These are phyloP conservation scores for Cystobasidium ongulense DNA, from an alignment of 768 basidiomycete genomes.

Conservation along the genomic window DNA sequence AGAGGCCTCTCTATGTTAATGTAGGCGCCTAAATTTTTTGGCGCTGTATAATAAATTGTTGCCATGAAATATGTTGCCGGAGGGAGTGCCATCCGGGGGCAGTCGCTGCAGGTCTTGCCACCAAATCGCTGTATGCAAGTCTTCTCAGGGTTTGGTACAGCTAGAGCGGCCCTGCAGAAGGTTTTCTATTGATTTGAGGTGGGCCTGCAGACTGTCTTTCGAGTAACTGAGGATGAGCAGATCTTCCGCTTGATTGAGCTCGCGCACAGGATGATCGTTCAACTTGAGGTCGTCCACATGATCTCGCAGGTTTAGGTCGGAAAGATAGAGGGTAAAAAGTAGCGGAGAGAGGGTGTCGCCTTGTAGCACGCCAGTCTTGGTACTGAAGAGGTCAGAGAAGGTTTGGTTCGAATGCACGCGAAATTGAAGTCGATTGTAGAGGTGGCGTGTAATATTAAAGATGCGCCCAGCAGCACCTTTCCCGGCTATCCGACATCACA, in stretches of 20 bases:
- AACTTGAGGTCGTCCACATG: not conserved
- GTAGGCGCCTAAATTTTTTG: too few relatives aligned
- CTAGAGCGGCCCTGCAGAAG: not conserved
- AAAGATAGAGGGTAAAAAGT: not conserved
- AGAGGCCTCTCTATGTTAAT: too few relatives aligned
- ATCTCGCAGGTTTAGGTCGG: not conserved
- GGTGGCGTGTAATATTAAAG: constrained; percentile 2
- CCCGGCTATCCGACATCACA: not conserved
- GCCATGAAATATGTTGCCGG: not conserved
- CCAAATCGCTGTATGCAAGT: not conserved
- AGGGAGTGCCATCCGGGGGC: not conserved
- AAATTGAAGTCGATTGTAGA: not conserved
- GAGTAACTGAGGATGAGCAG: not conserved
- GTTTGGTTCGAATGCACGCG: not conserved
- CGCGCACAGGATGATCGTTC: not conserved
- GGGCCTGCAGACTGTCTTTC: not conserved
- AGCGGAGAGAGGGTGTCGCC: constrained; percentile 2
- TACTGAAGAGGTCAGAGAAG: not conserved
- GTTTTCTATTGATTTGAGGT: not conserved
- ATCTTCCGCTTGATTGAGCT: not conserved
- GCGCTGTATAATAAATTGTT: not conserved
- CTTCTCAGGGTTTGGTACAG: not conserved
- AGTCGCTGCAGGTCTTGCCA: not conserved
- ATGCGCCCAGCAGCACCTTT: not conserved
- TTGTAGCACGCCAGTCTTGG: not conserved